phyloP scores from a whole-genome alignment of 345 rosid species.

The Cardiospermum halicacabum region DNA sequence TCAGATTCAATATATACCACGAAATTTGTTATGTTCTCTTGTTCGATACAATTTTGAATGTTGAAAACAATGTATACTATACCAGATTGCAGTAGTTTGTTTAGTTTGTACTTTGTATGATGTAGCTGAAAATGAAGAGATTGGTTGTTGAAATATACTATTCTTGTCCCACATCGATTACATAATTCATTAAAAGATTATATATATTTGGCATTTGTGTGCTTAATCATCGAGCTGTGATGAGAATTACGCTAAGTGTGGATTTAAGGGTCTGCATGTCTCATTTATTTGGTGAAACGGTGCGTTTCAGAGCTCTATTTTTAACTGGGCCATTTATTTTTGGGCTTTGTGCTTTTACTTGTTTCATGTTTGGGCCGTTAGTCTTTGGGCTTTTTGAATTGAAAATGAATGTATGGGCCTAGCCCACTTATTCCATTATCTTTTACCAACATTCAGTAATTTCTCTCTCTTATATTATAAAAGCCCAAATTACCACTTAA shows the following conservation, averaged over 20 bases:
- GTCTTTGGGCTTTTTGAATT: not conserved
- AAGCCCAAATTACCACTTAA: too few species aligned
- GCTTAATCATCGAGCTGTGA: not conserved
- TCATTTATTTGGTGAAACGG: not conserved
- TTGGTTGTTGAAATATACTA: not conserved
- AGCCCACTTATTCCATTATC: too few species aligned
- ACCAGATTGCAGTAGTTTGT: too few species aligned
- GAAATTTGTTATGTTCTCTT: not conserved
- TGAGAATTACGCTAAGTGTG: not conserved
- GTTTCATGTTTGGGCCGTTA: too few species aligned
- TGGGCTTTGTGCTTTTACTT: too few species aligned
- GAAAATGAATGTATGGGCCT: too few species aligned
- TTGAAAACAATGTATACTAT: too few species aligned
- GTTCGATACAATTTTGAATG: conserved; percentile 14
- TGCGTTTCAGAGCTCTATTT: not conserved
- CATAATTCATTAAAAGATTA: not conserved
- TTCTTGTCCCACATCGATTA: not conserved
- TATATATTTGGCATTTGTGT: not conserved
- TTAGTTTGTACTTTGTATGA: too few species aligned
- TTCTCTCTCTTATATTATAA: too few species aligned
- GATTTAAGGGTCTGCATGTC: not conserved
- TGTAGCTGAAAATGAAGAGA: too few species aligned
- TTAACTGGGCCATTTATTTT: too few species aligned
- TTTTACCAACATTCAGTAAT: too few species aligned
- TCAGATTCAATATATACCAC: not conserved